These are phyloP conservation scores for Penstemon barbatus DNA, from an alignment of 257 asterid species.

Conservation along the genomic window DNA sequence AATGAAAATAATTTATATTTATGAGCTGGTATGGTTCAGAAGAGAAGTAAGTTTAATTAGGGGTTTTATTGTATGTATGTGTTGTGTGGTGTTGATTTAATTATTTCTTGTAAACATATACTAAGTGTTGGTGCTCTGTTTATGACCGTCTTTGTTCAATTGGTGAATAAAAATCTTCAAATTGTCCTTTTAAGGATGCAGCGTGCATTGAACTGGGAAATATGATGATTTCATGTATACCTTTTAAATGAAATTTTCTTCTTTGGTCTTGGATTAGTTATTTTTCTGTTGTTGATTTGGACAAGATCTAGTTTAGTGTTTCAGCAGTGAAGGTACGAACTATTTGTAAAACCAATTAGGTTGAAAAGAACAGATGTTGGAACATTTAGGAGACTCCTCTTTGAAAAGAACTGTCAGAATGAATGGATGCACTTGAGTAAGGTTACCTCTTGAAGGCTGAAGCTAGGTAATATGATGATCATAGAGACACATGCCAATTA, in stretches of 20 bases:
- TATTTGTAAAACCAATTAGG: background rate
- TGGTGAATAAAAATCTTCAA: conserved; percentile 6
- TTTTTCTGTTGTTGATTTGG: conserved; percentile 5
- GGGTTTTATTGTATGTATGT: conserved; percentile 2
- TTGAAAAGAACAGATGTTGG: background rate
- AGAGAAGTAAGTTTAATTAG: background rate
- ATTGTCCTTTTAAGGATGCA: background rate
- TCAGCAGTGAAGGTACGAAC: background rate
- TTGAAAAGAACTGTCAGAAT: background rate
- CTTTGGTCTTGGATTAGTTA: conserved; percentile 7
- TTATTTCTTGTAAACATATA: background rate
- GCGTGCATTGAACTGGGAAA: background rate
- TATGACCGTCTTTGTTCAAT: background rate
- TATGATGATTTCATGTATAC: background rate
- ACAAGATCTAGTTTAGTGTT: background rate
- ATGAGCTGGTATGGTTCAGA: background rate
- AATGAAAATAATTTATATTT: background rate
- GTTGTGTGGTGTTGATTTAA: conserved; percentile 6
- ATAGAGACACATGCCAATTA: background rate
- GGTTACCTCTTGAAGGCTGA: background rate
- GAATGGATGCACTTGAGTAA: background rate
- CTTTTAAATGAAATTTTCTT: conserved; percentile 8
- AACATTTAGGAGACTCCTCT: background rate
- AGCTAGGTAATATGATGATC: conserved; percentile 14
- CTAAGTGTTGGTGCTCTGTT: conserved; percentile 1